A percentile compares a stretch with the other conserved stretches of the same genome.
Conservation (phyloP, 345 rosid genomes). For the Hirschfeldia incana region DNA sequence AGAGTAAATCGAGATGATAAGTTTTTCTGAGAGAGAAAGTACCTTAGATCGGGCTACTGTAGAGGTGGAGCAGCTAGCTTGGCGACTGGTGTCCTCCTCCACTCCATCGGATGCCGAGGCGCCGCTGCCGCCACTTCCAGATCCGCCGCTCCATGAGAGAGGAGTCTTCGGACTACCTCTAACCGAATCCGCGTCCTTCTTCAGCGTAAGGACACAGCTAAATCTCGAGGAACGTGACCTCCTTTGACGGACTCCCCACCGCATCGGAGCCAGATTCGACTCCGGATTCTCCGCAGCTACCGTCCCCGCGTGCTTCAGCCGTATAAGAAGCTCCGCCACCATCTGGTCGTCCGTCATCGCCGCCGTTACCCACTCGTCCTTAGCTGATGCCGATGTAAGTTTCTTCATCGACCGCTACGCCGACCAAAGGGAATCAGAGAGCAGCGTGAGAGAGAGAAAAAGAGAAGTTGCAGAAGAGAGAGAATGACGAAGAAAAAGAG, state of each 20-base stretch:
- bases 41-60: conserved; percentile 79
- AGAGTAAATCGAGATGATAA: background rate
- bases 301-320: conserved; percentile 47
- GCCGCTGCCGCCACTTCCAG: conserved; percentile 36
- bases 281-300: conserved; percentile 30
- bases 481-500: conserved; percentile 29
- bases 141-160: conserved; percentile 71
- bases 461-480: conserved; percentile 11
- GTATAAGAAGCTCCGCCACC: conserved; percentile 67
- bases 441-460: conserved; percentile 14
- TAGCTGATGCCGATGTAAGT: background rate
- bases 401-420: conserved; percentile 22
- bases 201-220: conserved; percentile 36
- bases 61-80: conserved; percentile 45
- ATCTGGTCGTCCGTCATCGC: conserved; percentile 69
- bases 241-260: conserved; percentile 66
- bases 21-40: background rate
- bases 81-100: conserved; percentile 57
- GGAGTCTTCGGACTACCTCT: conserved; percentile 74
- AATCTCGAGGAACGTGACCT: conserved; percentile 52
- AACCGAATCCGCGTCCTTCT: conserved; percentile 50
- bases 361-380: conserved; percentile 67
- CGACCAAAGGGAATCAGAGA: conserved; percentile 17
- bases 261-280: conserved; percentile 37
- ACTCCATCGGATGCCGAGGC: conserved; percentile 49